phyloP scores from a whole-genome alignment of 169 alveolate species.

The Cryptosporidium bovis region DNA sequence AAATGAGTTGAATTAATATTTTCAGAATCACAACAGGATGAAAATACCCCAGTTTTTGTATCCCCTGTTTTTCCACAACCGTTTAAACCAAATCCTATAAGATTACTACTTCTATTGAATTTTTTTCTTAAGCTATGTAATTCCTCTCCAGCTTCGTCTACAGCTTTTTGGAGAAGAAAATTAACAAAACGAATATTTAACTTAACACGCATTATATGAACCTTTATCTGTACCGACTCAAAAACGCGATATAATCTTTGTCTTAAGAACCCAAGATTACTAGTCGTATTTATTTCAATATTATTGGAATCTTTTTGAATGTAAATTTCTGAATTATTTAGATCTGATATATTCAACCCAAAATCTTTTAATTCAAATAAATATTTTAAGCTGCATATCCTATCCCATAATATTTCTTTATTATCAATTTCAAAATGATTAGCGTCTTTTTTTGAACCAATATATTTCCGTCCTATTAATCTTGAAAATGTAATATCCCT shows the following conservation, averaged over 20 bases:
- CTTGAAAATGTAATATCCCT: conserved; percentile 44
- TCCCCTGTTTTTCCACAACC: background rate
- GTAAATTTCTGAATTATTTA: background rate
- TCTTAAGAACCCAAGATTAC: background rate
- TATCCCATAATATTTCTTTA: background rate
- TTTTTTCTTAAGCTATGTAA: conserved; percentile 18
- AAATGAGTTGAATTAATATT: background rate
- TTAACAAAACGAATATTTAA: conserved; percentile 40
- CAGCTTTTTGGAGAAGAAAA: conserved; percentile 45
- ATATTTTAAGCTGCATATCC: background rate
- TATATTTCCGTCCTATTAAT: conserved; percentile 13
- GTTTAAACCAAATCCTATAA: no score
- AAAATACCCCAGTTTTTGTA: background rate
- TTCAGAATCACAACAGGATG: background rate
- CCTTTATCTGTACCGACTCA: conserved; percentile 33
- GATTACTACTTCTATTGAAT: background rate
- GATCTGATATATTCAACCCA: background rate
- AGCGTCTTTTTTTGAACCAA: background rate
- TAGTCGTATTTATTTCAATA: background rate
- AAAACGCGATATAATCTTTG: conserved; percentile 36
- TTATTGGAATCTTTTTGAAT: background rate
- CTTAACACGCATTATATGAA: conserved; percentile 19
- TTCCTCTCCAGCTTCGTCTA: conserved; percentile 46
- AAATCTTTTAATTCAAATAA: background rate
- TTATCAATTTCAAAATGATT: conserved; percentile 1